A percentile compares a stretch with the other conserved stretches of the same genome.
Evolutionary conservation across 2,329 filamentous ascomycete genomes (phyloP).

Genomic region (Microsporum audouinii): DNA sequence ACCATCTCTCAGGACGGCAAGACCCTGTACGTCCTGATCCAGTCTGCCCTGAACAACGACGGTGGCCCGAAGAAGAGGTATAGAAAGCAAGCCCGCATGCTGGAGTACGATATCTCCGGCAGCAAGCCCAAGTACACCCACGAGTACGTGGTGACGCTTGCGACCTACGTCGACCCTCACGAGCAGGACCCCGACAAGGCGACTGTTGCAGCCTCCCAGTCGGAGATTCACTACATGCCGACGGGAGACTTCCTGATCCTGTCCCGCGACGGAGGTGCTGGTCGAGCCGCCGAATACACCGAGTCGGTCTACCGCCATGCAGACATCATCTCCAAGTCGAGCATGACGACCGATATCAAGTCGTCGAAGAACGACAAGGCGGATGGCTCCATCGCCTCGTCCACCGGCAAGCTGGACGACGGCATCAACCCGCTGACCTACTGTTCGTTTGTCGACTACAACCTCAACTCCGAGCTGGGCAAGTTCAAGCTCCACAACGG

Average conservation of each 20-base stretch:
- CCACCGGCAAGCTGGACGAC: slow-evolving; percentile 42
- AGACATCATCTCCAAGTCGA: slow-evolving; percentile 55
- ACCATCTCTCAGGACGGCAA: slow-evolving; percentile 52
- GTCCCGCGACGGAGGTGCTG: slow-evolving; percentile 50
- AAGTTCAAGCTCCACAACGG: slow-evolving; percentile 60
- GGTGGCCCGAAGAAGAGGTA: slow-evolving; percentile 46
- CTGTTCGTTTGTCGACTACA: slow-evolving; percentile 58
- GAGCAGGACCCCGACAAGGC: slow-evolving; percentile 40
- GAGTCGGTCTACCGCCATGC: slow-evolving; percentile 54
- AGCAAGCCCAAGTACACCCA: slow-evolving; percentile 39
- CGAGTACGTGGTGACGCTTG: slow-evolving; percentile 57
- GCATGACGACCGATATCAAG: slow-evolving; percentile 49
- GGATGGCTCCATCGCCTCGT: slow-evolving; percentile 36
- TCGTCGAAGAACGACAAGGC: slow-evolving; percentile 30
- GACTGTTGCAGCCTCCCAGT: slow-evolving; percentile 51
- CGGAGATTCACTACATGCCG: slow-evolving; percentile 55
- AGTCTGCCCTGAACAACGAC: slow-evolving; percentile 53
- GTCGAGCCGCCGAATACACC: slow-evolving; percentile 41
- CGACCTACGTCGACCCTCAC: slow-evolving; percentile 44
- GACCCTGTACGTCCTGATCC: slow-evolving; percentile 53
- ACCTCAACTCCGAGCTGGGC: slow-evolving; percentile 52
- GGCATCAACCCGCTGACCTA: slow-evolving; percentile 49
- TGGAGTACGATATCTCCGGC: slow-evolving; percentile 51
- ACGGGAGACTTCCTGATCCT: slow-evolving; percentile 49
- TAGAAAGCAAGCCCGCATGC: slow-evolving; percentile 48